Evolutionary conservation across 768 basidiomycete species (phyloP).

Genomic region (Tremella mesenterica): DNA sequence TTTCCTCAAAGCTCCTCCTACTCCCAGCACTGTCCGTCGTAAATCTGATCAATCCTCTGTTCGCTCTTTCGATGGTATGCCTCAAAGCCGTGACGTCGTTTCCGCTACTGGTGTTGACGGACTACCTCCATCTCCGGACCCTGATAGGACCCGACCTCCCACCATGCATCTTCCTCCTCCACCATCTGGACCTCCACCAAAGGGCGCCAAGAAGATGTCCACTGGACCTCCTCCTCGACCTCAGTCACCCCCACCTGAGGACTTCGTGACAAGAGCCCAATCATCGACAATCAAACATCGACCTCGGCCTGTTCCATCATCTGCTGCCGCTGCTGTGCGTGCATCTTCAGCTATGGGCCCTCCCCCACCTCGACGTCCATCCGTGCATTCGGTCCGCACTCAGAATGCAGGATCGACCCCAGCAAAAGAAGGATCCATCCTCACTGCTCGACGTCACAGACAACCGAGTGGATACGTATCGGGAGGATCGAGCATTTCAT

Average conservation of each 20-base stretch:
- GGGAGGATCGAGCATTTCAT: constrained; percentile 24
- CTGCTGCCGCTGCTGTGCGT: constrained; percentile 26
- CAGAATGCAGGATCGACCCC: constrained; percentile 16
- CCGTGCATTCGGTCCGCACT: constrained; percentile 18
- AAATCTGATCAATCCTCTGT: constrained; percentile 6
- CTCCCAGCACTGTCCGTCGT: constrained; percentile 12
- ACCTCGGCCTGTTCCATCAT: constrained; percentile 19
- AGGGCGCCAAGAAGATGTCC: constrained; percentile 64
- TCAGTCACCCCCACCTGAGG: constrained; percentile 82
- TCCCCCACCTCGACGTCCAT: constrained; percentile 16
- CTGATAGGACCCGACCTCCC: constrained; percentile 29
- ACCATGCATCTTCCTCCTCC: constrained; percentile 44
- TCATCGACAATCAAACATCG: constrained; percentile 9
- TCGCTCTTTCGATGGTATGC: neutral
- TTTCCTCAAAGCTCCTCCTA: constrained; percentile 42
- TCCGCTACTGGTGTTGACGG: constrained; percentile 9
- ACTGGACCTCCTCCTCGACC: constrained; percentile 75
- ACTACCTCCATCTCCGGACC: constrained; percentile 11
- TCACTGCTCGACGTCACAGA: constrained; percentile 9
- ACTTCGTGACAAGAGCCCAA: constrained; percentile 76
- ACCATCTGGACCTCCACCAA: constrained; percentile 42
- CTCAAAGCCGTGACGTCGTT: neutral
- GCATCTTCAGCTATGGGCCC: constrained; percentile 18
- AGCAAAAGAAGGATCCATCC: constrained; percentile 10
- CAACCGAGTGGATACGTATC: constrained; percentile 16